Percentiles rank a stretch among this genome's conserved stretches.
Evolutionary conservation across 2,329 filamentous ascomycete genomes (phyloP).

Genomic region (Cryphonectria naterciae): DNA sequence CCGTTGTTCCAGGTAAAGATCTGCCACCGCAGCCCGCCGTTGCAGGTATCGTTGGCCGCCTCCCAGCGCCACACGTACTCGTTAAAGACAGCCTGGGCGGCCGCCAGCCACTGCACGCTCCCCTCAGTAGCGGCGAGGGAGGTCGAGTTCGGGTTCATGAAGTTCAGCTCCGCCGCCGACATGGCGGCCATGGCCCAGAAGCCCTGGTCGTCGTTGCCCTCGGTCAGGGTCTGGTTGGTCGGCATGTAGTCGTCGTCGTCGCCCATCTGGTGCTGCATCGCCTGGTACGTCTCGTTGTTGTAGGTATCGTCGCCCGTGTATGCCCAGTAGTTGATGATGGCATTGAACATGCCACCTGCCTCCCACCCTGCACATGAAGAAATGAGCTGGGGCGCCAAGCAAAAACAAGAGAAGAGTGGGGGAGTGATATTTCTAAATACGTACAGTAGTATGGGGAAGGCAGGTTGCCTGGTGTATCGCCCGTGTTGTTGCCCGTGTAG

Average conservation of each 20-base stretch:
- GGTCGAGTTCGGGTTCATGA: slow-evolving; percentile 57
- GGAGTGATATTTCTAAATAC: slow-evolving; percentile 8
- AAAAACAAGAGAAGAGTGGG: background rate
- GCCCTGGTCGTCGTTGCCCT: slow-evolving; percentile 71
- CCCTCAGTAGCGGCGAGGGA: slow-evolving; percentile 46
- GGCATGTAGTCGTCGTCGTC: slow-evolving; percentile 60
- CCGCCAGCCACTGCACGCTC: slow-evolving; percentile 58
- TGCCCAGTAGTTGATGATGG: slow-evolving; percentile 67
- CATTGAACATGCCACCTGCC: slow-evolving; percentile 64
- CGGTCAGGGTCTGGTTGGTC: slow-evolving; percentile 52
- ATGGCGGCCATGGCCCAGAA: slow-evolving; percentile 73
- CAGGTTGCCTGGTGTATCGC: slow-evolving; percentile 51
- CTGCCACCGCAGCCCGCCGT: slow-evolving; percentile 77
- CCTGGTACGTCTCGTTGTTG: slow-evolving; percentile 56
- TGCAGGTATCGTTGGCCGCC: slow-evolving; percentile 63
- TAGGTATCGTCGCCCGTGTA: slow-evolving; percentile 63
- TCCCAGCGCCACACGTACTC: slow-evolving; percentile 60
- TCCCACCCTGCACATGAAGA: slow-evolving; percentile 54
- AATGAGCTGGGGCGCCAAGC: background rate
- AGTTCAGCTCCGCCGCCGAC: slow-evolving; percentile 67
- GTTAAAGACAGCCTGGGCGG: slow-evolving; percentile 73
- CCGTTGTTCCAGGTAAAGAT: slow-evolving; percentile 75
- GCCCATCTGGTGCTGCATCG: slow-evolving; percentile 58
- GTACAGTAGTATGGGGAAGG: slow-evolving; percentile 61
- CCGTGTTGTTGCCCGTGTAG: slow-evolving; percentile 51